These are phyloP conservation scores for Trametes villosa DNA, from an alignment of 768 basidiomycete species.

Conservation along the genomic window DNA sequence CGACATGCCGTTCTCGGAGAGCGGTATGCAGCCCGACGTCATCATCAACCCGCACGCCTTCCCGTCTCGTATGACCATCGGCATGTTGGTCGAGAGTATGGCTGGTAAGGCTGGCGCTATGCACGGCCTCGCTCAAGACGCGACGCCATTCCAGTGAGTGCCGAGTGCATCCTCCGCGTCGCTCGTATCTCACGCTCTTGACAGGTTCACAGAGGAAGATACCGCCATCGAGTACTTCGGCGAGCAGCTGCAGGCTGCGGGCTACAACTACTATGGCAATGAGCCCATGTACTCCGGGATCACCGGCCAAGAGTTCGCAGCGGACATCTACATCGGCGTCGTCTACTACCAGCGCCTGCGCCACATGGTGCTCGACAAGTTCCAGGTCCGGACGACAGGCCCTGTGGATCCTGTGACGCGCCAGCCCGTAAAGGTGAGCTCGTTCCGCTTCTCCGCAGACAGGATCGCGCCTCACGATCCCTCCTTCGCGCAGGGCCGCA, in stretches of 20 bases:
- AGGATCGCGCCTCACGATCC: neutral
- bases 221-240: constrained; percentile 99
- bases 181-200: constrained; percentile 21
- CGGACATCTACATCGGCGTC: constrained; percentile 97
- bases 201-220: constrained; percentile 92
- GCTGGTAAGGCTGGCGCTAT: constrained; percentile 99
- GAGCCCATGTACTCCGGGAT: constrained; percentile 99
- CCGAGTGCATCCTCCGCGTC: neutral
- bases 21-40: constrained; percentile 97
- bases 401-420: constrained; percentile 95
- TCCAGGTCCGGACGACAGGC: constrained; percentile 98
- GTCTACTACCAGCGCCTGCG: constrained; percentile 98
- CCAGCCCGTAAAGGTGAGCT: constrained; percentile 91
- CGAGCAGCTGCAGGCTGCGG: constrained; percentile 88
- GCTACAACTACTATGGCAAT: constrained; percentile 99
- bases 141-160: constrained; percentile 93
- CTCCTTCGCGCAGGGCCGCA: constrained; percentile 67
- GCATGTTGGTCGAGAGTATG: constrained; percentile 99
- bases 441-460: constrained; percentile 3
- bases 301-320: constrained; percentile 97
- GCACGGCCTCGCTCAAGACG: constrained; percentile 98
- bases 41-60: constrained; percentile 99
- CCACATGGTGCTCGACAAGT: constrained; percentile 99
- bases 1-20: constrained; percentile 99
- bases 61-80: constrained; percentile 99